phyloP scores from a whole-genome alignment of 257 asterid genomes.

The Solanum phureja region DNA sequence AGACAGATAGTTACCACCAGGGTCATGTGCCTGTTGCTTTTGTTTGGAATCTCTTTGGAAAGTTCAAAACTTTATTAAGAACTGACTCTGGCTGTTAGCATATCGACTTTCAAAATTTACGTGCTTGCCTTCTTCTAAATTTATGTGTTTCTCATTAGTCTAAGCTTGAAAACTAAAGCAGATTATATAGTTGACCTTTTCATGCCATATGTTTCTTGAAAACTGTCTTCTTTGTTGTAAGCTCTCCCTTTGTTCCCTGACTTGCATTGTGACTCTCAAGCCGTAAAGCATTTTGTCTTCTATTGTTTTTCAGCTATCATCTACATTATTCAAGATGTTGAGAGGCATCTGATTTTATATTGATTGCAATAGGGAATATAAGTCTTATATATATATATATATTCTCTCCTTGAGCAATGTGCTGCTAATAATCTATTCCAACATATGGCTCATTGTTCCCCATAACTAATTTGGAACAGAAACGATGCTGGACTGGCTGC shows the following conservation, averaged over 20 bases:
- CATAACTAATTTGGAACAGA: constrained; percentile 34
- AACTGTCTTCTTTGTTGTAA: background rate
- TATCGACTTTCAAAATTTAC: too few relatives aligned
- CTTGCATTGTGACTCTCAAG: background rate
- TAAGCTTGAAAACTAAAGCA: too few relatives aligned
- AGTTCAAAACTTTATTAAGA: too few relatives aligned
- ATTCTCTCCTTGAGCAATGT: background rate
- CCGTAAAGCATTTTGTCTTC: background rate
- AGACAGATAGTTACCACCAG: background rate
- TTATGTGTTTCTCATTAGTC: too few relatives aligned
- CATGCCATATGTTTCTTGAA: background rate
- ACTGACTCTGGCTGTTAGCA: too few relatives aligned
- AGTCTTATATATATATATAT: background rate
- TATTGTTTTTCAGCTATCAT: background rate
- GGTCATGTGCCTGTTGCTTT: background rate
- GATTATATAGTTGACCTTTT: background rate
- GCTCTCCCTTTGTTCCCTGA: background rate
- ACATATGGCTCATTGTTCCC: background rate
- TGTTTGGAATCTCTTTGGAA: too few relatives aligned
- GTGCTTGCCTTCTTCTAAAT: too few relatives aligned
- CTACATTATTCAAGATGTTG: background rate
- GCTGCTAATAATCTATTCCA: background rate
- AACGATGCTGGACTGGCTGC: constrained; percentile 97
- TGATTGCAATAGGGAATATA: background rate
- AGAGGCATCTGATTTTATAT: background rate